Evolutionary conservation across 148 eudicot species (phyloP), one percentile per base, ranked within the genome.

Genomic region (Silene uniflora): DNA sequence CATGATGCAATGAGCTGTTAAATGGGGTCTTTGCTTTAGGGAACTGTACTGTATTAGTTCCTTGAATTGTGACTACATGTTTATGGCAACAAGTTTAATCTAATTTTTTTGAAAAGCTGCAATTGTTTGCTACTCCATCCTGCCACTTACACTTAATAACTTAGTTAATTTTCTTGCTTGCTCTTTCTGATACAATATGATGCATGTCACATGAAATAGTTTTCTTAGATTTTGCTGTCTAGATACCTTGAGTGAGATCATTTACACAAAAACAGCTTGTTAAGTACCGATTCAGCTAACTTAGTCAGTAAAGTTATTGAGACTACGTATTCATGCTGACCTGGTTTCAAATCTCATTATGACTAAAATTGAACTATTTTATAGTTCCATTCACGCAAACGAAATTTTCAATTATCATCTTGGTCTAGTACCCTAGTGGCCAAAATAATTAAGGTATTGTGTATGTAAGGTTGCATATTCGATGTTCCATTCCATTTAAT

Each of bases 1-100:
- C 72, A 46, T 72, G 64, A 80, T 75, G 75, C 44, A 64, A n/a
- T 80, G 66, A 80, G 79, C 72, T 80, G 79, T 75, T 80, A 7
- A 18, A 63, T 75, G 79, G 72, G 75, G 82, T 69, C 66, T 58
- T 44, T 69, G 49, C 74, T 74, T 69, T 79, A 69, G 72, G 74
- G 66, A 75, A 75, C 66, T 75, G 75, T 80, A 75, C 66, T 75
- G 75, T 80, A 49, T 39, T 69, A 63, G 29, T 25, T 75, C 56
- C 72, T 65, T 24, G 49, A 80, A 54, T 80, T 64, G 60, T 75
- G 83, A 75, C 59, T 70, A 54, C 78, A 80, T 80, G 75, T 75
- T 75, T 39, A 16, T 27, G 44, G 49, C 39, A 18, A 49, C 71
- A 54, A 47, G 7, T 52, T 72, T 73, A 42, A 75, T 62, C 58